Base-by-base conservation (phyloP, 306 rosid species). In the Cotoneaster glaucophyllus region DNA sequence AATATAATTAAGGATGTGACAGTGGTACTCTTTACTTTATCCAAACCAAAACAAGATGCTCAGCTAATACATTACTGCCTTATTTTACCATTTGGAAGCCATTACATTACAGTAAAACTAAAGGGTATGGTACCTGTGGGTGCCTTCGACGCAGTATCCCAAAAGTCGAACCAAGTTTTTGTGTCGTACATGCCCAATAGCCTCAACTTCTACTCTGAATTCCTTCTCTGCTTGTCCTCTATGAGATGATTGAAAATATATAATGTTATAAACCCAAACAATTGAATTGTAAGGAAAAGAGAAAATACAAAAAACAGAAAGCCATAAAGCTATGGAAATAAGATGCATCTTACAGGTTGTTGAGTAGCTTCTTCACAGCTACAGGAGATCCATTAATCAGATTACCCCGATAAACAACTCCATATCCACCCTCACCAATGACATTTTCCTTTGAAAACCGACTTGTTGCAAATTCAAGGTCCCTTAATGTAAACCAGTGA, bases 191-290 rank as follows among this genome's bases (percentile, higher is more conserved):
- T 94, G 98, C 73, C 98, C 97, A 76, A 94, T 90, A 48, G 98
- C 98, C 83, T 91, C 98, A 73, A 90, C 98, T 90, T 91, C 98
- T 86, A 91, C 98, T 74, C 91, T 87, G 73, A 94, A 94, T 84
- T 94, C 97, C 84, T 89, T 90, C 82, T 93, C 97, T 24, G 98
- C 98, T 85, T 93, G 97, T 79, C 98, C 97, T 56, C 97, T 94
- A 81, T 80, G 82, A 72, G 77, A 81, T 25, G 71, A 45, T 56
- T 53, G 65, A 76, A 83, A 79, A 72, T 25, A 39, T 48, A 68
- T 44, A 61, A 61, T 19, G 69, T 59, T 43, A 44, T 29, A 13
- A 43, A 1, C 70, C 28, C 21, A 70, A 57, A 43, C 25, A 24
- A 72, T 65, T 14, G 54, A 48, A 48, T 4, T 48, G 8, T 31